Conservation (phyloP, 1,284 basidiomycete genomes). For the Malassezia yamatoensis region DNA sequence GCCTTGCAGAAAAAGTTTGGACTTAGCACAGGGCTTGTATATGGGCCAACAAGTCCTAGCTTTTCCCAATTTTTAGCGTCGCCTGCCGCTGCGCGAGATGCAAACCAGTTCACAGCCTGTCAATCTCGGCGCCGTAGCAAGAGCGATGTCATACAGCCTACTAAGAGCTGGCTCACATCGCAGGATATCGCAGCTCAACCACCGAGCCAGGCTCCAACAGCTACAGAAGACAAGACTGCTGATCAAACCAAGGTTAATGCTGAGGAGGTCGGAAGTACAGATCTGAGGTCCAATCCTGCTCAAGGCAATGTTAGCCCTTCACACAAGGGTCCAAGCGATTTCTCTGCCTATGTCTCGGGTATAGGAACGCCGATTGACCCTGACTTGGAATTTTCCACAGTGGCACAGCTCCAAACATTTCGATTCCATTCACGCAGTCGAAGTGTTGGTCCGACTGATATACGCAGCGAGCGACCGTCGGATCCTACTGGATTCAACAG, state of each 20-base stretch:
- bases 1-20: neutral
- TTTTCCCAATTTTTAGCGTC: too few relatives aligned
- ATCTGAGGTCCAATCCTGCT: too few relatives aligned
- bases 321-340: neutral
- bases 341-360: slow-evolving; percentile 39
- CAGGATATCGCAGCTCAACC: too few relatives aligned
- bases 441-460: slow-evolving; percentile 15
- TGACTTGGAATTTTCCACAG: slow-evolving; percentile 38
- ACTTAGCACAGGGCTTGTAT: too few relatives aligned
- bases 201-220: too few relatives aligned
- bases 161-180: too few relatives aligned
- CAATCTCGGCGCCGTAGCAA: neutral
- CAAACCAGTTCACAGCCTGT: too few relatives aligned
- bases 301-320: neutral
- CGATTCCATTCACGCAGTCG: slow-evolving; percentile 29
- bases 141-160: slow-evolving; percentile 4
- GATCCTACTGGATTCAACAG: neutral
- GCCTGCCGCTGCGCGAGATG: too few relatives aligned
- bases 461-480: neutral
- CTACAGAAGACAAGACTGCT: too few relatives aligned
- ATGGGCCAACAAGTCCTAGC: too few relatives aligned
- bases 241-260: too few relatives aligned
- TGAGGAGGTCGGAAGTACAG: too few relatives aligned
- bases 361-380: slow-evolving; percentile 42
- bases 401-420: slow-evolving; percentile 43